phyloP scores from a whole-genome alignment of 441 rosid species.

The Adansonia gregorii region DNA sequence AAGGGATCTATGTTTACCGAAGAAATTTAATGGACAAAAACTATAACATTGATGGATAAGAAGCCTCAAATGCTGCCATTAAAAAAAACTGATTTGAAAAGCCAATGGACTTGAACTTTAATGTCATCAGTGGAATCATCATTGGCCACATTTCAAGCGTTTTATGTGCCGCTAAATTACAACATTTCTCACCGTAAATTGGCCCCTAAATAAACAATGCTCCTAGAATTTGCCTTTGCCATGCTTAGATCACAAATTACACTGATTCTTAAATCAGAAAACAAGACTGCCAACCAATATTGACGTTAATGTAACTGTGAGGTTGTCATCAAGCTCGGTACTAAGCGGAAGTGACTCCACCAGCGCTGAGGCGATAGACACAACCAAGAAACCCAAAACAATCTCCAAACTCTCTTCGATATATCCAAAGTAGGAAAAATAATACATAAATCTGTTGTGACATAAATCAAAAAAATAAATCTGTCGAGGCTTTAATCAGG shows the following conservation, averaged over 20 bases:
- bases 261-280: conserved; percentile 35
- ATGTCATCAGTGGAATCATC: conserved; percentile 13
- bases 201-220: background rate
- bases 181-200: background rate
- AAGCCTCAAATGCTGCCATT: background rate
- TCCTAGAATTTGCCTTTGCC: background rate
- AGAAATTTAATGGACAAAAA: too few relatives aligned
- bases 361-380: conserved; percentile 68
- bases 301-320: conserved; percentile 73
- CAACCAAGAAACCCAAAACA: conserved; percentile 62
- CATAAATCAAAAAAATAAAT: background rate
- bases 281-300: conserved; percentile 60
- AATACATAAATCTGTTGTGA: conserved; percentile 61
- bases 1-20: too few relatives aligned
- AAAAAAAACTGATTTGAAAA: background rate
- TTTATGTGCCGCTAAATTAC: background rate
- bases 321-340: conserved; percentile 82
- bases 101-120: background rate
- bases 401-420: conserved; percentile 49
- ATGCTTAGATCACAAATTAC: background rate
- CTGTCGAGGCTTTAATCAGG: background rate
- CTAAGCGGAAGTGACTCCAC: conserved; percentile 88
- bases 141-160: background rate
- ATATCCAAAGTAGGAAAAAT: conserved; percentile 74
- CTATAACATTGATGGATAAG: too few relatives aligned